Conservation (phyloP, 352 stramenopile species). For the Phytophthora foliorum region DNA sequence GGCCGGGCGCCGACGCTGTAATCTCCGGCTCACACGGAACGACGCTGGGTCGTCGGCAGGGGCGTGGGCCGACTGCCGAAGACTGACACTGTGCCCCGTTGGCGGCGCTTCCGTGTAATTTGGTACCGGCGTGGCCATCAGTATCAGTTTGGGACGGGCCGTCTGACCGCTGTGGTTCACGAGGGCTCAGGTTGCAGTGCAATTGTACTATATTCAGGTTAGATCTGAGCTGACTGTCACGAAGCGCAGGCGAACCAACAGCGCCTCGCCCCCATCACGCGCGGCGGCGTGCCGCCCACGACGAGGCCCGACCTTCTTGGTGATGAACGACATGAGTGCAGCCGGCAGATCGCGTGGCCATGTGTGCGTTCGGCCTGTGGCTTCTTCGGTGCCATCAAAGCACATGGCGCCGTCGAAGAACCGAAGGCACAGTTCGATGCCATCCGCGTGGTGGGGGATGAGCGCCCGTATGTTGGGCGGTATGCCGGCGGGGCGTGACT, state of each 20-base stretch:
- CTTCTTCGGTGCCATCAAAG: too few species aligned
- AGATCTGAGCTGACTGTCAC: not conserved
- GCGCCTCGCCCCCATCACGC: constrained; percentile 1
- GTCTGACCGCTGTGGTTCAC: not conserved
- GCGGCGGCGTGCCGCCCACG: too few species aligned
- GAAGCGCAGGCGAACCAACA: not conserved
- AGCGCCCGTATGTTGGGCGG: not conserved
- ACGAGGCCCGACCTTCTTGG: not conserved
- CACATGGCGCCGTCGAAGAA: not conserved
- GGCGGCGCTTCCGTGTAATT: not conserved
- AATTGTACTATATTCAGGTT: not conserved
- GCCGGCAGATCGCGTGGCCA: not conserved
- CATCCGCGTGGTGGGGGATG: not conserved
- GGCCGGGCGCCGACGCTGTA: too few species aligned
- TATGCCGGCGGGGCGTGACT: not conserved
- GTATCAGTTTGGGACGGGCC: not conserved
- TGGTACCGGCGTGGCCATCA: not conserved
- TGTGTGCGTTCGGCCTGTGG: too few species aligned
- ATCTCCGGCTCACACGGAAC: too few species aligned
- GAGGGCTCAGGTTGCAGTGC: not conserved
- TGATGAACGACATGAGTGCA: not conserved
- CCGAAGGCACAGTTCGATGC: not conserved
- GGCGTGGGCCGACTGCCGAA: too few species aligned
- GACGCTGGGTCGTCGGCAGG: too few species aligned
- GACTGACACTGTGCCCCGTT: not conserved